Percentiles rank a stretch among this genome's conserved stretches.
Evolutionary conservation across 139 green algal genomes (phyloP).

Genomic region (Picochlorum sp.): DNA sequence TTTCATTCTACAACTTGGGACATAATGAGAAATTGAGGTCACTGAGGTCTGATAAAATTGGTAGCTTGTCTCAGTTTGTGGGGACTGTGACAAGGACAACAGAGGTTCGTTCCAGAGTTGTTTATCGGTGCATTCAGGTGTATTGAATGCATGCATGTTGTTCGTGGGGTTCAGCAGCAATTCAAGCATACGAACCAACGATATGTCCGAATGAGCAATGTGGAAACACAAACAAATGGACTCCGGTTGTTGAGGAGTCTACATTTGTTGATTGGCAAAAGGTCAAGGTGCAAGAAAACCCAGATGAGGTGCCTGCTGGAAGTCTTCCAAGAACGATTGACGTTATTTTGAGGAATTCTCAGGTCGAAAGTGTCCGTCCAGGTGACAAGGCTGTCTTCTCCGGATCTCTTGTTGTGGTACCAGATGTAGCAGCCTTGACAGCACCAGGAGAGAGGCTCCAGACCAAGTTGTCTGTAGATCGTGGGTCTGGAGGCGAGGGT

Average conservation of each 20-base stretch:
- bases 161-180: conserved; percentile 86
- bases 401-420: conserved; percentile 89
- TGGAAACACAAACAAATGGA: conserved; percentile 74
- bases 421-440: conserved; percentile 73
- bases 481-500: conserved; percentile 34
- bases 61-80: conserved; percentile 46
- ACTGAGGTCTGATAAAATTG: conserved; percentile 36
- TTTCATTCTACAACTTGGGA: conserved; percentile 69
- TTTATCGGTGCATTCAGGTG: conserved; percentile 87
- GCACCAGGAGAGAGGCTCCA: conserved; percentile 43
- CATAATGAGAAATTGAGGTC: conserved; percentile 26
- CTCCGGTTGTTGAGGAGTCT: conserved; percentile 77
- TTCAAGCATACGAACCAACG: conserved; percentile 91
- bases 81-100: conserved; percentile 91
- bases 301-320: conserved; percentile 88
- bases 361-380: conserved; percentile 86
- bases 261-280: conserved; percentile 98
- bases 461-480: conserved; percentile 15
- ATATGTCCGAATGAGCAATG: conserved; percentile 85
- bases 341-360: conserved; percentile 87
- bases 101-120: conserved; percentile 91
- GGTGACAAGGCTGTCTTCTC: conserved; percentile 91
- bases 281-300: conserved; percentile 88
- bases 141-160: conserved; percentile 59
- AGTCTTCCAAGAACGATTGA: conserved; percentile 90